Percentiles rank a stretch among this genome's conserved stretches.
Evolutionary conservation across 495 filamentous ascomycete species (phyloP).

Genomic region (Annulohypoxylon maeteangense): DNA sequence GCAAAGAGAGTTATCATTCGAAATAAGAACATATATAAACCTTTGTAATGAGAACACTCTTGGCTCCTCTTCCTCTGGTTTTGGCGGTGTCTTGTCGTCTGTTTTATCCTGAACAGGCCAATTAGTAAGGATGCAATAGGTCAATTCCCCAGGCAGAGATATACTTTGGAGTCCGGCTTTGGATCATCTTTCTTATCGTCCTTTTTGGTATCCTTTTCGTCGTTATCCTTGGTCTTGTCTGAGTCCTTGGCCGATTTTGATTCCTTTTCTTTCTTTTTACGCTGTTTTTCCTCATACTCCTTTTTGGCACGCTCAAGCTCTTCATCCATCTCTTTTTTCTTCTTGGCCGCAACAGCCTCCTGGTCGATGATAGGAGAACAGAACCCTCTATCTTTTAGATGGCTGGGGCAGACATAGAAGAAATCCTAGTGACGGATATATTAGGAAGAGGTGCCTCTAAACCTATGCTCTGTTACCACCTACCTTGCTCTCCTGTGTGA

Average conservation of each 20-base stretch:
- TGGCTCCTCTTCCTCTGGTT: slow-evolving; percentile 69
- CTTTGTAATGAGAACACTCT: slow-evolving; percentile 88
- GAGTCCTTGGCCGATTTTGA: slow-evolving; percentile 59
- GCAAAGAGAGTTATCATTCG: slow-evolving; percentile 1
- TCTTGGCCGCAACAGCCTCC: slow-evolving; percentile 75
- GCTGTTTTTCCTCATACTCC: slow-evolving; percentile 80
- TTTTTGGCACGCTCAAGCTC: slow-evolving; percentile 78
- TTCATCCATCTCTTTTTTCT: slow-evolving; percentile 75
- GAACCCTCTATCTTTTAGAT: slow-evolving; percentile 86
- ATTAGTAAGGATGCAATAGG: slow-evolving; percentile 17
- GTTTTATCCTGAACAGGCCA: slow-evolving; percentile 63
- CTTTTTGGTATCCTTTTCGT: slow-evolving; percentile 54
- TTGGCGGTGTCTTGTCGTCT: slow-evolving; percentile 59
- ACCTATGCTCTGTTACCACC: slow-evolving; percentile 22
- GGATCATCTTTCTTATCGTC: slow-evolving; percentile 44
- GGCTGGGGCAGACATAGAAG: slow-evolving; percentile 88
- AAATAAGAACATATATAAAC: slow-evolving; percentile 56
- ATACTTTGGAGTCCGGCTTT: slow-evolving; percentile 31
- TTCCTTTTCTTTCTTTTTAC: slow-evolving; percentile 70
- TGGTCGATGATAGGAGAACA: slow-evolving; percentile 82
- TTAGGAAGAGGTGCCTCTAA: slow-evolving; percentile 33
- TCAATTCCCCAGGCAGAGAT: slow-evolving; percentile 18
- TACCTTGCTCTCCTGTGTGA: slow-evolving; percentile 92
- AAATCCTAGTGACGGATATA: slow-evolving; percentile 71
- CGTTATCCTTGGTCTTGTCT: slow-evolving; percentile 57